Evolutionary conservation across 2,329 filamentous ascomycete species (phyloP), one percentile per base, ranked within the genome.

Genomic region (Colletotrichum sojae): DNA sequence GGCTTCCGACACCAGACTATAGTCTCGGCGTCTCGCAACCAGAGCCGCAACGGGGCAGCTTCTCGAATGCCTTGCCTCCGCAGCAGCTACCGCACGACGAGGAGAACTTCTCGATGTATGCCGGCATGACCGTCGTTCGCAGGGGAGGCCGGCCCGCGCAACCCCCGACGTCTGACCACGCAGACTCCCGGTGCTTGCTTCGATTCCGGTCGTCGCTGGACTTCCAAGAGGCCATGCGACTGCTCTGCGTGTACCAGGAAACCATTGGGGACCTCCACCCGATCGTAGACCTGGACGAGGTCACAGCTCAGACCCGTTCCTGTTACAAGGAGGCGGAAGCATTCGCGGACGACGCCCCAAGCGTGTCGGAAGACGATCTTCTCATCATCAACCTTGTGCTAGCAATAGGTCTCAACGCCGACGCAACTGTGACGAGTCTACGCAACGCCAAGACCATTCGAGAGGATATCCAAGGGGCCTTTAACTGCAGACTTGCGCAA

Each of bases 1-100:
- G 74, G 0, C 74, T 75, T 9, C 75, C 75, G 4, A 75, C 73
- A 40, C 75, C 75, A 4, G 75, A 76, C 20, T 75, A 76, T 53
- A 75, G 74, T 5, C 56, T 76, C 8, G 75, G 74, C 25, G 71
- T 74, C 2, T 74, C 74, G 1, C 73, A 74, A 20, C 40, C 74
- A 12, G 73, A 73, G 8, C 58, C 74, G 6, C 58, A 69, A 1
- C 66, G 71, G 3, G 63, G 69, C 8, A 39, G 52, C 52, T 36
- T 54, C 36, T 54, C 52, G 13, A 36, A 12, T 12, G 1, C 25
- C 16, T n/a, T 20, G 18, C 18, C 52, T 15, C 52, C 27, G 10
- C 52, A 54, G 16, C 52, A 39, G 9, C 27, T 13, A 10, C 31
- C 31, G 25, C 52, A 36, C 3, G n/a, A 36, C 3, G 31, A 54